Percentiles rank a stretch among this genome's conserved stretches.
Evolutionary conservation across 2,329 filamentous ascomycete genomes (phyloP).

Genomic region (Penicillium sp.): DNA sequence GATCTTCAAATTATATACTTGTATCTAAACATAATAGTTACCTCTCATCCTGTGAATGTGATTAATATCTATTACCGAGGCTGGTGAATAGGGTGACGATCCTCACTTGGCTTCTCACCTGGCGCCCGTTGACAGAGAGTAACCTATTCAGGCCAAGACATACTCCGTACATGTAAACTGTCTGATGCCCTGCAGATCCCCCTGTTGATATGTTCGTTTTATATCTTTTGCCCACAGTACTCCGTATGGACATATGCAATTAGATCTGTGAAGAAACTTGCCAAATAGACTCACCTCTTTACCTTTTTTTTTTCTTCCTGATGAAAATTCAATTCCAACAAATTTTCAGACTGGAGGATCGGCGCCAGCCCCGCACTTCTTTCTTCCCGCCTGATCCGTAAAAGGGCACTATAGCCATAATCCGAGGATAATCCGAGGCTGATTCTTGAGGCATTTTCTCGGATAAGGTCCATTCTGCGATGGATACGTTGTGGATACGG

Average conservation of each 20-base stretch:
- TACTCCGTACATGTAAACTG: neutral
- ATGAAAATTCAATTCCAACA: neutral
- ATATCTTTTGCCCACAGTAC: neutral
- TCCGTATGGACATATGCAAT: neutral
- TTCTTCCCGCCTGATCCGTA: neutral
- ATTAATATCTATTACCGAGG: slow-evolving; percentile 5
- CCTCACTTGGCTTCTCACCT: neutral
- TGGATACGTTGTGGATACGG: neutral
- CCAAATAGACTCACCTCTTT: neutral
- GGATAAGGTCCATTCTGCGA: neutral
- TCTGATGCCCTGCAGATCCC: neutral
- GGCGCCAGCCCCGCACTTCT: slow-evolving; percentile 1
- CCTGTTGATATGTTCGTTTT: neutral
- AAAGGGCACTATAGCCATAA: neutral
- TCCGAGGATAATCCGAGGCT: neutral
- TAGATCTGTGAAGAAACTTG: neutral
- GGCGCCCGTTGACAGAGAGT: neutral
- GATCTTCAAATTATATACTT: neutral
- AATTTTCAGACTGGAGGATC: neutral
- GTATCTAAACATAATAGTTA: neutral
- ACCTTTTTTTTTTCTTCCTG: neutral
- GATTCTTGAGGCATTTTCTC: neutral
- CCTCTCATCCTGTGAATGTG: neutral
- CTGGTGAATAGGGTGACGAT: neutral
- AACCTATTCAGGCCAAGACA: neutral